Percentiles rank a stretch among this genome's conserved stretches.
Conservation (phyloP, 2,329 filamentous ascomycete species). For the Aureobasidium leucospermi region DNA sequence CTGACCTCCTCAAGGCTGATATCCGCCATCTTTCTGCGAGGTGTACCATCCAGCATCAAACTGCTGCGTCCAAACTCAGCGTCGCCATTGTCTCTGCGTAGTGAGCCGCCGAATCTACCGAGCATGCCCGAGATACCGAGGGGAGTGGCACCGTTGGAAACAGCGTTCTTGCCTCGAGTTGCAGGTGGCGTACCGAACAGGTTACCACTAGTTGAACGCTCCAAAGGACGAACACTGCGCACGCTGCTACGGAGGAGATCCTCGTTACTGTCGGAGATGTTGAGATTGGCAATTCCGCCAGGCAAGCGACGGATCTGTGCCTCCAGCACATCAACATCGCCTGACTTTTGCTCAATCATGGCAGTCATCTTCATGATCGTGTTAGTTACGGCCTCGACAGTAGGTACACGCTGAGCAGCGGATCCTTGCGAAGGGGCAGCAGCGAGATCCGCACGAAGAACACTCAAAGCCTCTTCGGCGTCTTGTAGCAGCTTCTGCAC, state of each 20-base stretch:
- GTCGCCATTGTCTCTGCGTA: conserved; percentile 20
- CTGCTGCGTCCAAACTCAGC: conserved; percentile 11
- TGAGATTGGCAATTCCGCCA: conserved; percentile 23
- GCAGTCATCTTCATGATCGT: conserved; percentile 89
- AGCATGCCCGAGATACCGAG: conserved; percentile 31
- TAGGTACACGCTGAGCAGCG: conserved; percentile 54
- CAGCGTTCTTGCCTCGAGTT: conserved; percentile 20
- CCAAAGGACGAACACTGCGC: conserved; percentile 21
- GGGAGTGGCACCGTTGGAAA: conserved; percentile 25
- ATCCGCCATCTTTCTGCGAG: conserved; percentile 31
- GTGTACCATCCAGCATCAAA: conserved; percentile 22
- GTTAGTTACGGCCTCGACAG: conserved; percentile 82
- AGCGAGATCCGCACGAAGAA: conserved; percentile 73
- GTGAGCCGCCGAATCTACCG: conserved; percentile 15
- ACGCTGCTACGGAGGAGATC: conserved; percentile 27
- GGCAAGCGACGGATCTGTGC: conserved; percentile 69
- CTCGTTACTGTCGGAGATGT: conserved; percentile 23
- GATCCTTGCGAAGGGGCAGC: conserved; percentile 42
- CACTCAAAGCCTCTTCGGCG: conserved; percentile 69
- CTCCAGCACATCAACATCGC: conserved; percentile 85
- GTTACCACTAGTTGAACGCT: conserved; percentile 21
- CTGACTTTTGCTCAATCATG: conserved; percentile 86
- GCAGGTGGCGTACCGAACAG: conserved; percentile 32
- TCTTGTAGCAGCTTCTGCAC: conserved; percentile 70
- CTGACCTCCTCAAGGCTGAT: conserved; percentile 36